Conservation (phyloP, 1,139 yeast species). For the Geotrichum phurueaensis region DNA sequence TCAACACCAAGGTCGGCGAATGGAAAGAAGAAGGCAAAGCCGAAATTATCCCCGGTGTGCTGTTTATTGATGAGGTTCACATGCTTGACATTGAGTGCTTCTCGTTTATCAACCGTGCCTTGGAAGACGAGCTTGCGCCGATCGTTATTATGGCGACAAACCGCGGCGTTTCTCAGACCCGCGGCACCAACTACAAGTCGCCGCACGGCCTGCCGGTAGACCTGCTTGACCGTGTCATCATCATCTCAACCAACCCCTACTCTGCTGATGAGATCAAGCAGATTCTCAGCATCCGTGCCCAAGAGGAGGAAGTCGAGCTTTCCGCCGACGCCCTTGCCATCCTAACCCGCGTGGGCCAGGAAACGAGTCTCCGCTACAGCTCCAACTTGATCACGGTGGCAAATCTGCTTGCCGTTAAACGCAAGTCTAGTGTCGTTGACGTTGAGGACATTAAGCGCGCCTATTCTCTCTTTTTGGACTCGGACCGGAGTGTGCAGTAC, state of each 20-base stretch:
- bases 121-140: slow-evolving; percentile 95
- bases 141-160: slow-evolving; percentile 98
- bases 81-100: slow-evolving; percentile 98
- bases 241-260: slow-evolving; percentile 78
- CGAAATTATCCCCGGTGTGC: slow-evolving; percentile 95
- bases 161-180: slow-evolving; percentile 83
- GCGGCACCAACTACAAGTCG: slow-evolving; percentile 90
- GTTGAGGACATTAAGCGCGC: slow-evolving; percentile 83
- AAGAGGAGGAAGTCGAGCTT: slow-evolving; percentile 91
- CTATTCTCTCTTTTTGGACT: slow-evolving; percentile 79
- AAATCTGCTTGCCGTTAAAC: slow-evolving; percentile 74
- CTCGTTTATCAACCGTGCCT: slow-evolving; percentile 89
- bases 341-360: slow-evolving; percentile 86
- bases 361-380: slow-evolving; percentile 89
- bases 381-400: slow-evolving; percentile 86
- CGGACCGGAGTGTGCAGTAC: slow-evolving; percentile 67
- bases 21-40: slow-evolving; percentile 99
- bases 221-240: slow-evolving; percentile 86
- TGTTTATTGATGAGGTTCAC: slow-evolving; percentile 97
- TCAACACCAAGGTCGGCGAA: slow-evolving; percentile 93
- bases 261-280: slow-evolving; percentile 76
- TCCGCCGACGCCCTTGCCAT: slow-evolving; percentile 78
- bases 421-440: slow-evolving; percentile 67
- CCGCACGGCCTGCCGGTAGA: slow-evolving; percentile 97
- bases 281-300: slow-evolving; percentile 84